These are phyloP conservation scores for Coniferiporia weirii DNA, from an alignment of 1,284 basidiomycete species.

Conservation along the genomic window DNA sequence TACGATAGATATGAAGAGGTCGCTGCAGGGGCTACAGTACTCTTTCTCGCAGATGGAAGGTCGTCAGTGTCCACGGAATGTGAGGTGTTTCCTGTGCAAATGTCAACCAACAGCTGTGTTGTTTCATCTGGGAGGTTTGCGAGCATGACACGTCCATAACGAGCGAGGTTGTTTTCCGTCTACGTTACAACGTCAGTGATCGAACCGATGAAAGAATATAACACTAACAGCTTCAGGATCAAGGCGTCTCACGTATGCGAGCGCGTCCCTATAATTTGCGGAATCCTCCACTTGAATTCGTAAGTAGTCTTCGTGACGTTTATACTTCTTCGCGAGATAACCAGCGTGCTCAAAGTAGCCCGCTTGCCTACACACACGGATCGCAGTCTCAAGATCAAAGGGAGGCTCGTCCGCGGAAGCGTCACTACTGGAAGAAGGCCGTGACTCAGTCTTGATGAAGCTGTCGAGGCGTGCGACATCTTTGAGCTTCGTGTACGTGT, in stretches of 20 bases:
- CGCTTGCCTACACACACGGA: conserved; percentile 93
- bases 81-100: conserved; percentile 75
- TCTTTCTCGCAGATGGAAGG: conserved; percentile 26
- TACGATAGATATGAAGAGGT: conserved; percentile 73
- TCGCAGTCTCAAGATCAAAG: conserved; percentile 96
- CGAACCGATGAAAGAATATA: conserved; percentile 2
- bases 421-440: conserved; percentile 34
- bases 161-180: conserved; percentile 78
- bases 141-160: conserved; percentile 83
- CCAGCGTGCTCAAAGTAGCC: conserved; percentile 94
- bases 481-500: conserved; percentile 96
- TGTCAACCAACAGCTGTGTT: conserved; percentile 85
- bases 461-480: conserved; percentile 84
- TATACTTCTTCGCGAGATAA: conserved; percentile 90
- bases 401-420: conserved; percentile 65
- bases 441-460: conserved; percentile 86
- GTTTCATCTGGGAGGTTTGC: conserved; percentile 81
- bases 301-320: conserved; percentile 88
- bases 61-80: conserved; percentile 37
- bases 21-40: conserved; percentile 24
- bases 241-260: conserved; percentile 75
- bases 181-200: conserved; percentile 25
- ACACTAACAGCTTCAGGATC: conserved; percentile 58
- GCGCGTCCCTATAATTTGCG: conserved; percentile 75
- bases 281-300: conserved; percentile 94